These are phyloP conservation scores for Sarocladium strictum DNA, from an alignment of 2,329 filamentous ascomycete species.

Conservation along the genomic window DNA sequence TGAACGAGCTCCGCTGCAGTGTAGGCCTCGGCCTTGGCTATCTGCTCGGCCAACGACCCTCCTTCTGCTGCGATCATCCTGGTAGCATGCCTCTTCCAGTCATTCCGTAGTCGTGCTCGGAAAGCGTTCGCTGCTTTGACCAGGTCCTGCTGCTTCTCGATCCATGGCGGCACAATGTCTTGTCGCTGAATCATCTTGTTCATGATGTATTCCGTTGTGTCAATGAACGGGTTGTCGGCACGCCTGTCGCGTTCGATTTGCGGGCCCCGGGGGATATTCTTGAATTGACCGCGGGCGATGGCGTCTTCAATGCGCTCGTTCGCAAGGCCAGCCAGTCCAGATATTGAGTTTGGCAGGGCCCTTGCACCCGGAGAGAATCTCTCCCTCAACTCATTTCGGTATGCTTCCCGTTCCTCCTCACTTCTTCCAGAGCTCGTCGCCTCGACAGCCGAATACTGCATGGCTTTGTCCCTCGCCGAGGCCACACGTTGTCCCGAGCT, in stretches of 20 bases:
- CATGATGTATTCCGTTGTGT: slow-evolving; percentile 96
- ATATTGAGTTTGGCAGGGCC: slow-evolving; percentile 67
- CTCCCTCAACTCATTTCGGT: slow-evolving; percentile 70
- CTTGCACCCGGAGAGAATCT: slow-evolving; percentile 70
- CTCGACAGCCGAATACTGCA: slow-evolving; percentile 43
- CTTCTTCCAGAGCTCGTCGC: slow-evolving; percentile 43
- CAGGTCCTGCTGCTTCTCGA: slow-evolving; percentile 95
- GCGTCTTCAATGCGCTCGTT: slow-evolving; percentile 93
- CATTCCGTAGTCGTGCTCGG: slow-evolving; percentile 64
- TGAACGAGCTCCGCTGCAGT: slow-evolving; percentile 65
- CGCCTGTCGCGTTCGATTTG: slow-evolving; percentile 76
- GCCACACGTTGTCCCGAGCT: slow-evolving; percentile 43
- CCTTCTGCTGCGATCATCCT: slow-evolving; percentile 72
- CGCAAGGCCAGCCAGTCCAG: slow-evolving; percentile 74
- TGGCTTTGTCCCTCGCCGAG: slow-evolving; percentile 51
- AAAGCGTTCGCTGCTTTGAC: slow-evolving; percentile 64
- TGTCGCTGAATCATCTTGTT: slow-evolving; percentile 98
- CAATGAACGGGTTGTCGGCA: slow-evolving; percentile 81
- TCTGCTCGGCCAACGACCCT: slow-evolving; percentile 67
- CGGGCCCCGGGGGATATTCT: slow-evolving; percentile 73
- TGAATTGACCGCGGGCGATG: slow-evolving; percentile 84
- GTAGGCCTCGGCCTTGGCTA: slow-evolving; percentile 64
- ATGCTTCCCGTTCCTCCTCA: slow-evolving; percentile 65
- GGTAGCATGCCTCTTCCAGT: slow-evolving; percentile 81
- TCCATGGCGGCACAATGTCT: slow-evolving; percentile 94